A percentile compares a stretch with the other conserved stretches of the same genome.
Evolutionary conservation across 176 grass and related monocot species (phyloP).

Genomic region (Panicum miliaceum): DNA sequence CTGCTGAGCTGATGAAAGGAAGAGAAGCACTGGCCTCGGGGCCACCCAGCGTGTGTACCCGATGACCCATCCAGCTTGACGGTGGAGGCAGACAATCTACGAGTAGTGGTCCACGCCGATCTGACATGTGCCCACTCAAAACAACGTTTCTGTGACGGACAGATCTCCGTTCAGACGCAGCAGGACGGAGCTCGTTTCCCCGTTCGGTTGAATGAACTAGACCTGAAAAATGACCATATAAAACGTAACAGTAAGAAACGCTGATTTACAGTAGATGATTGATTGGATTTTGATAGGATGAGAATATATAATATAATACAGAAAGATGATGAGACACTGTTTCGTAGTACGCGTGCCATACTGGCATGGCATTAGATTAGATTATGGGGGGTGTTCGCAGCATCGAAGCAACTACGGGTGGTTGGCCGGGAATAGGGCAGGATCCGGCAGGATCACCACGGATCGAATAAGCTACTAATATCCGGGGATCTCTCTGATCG

Average conservation of each 20-base stretch:
- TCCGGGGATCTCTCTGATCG: conserved; percentile 36
- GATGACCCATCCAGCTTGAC: background rate
- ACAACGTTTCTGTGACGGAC: background rate
- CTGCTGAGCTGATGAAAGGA: background rate
- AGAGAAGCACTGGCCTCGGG: background rate
- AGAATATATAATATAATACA: no score
- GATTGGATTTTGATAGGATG: background rate
- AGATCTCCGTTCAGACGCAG: background rate
- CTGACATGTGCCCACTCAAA: background rate
- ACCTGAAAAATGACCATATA: background rate
- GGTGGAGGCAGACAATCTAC: background rate
- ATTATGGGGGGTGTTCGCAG: background rate
- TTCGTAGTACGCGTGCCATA: conserved; percentile 21
- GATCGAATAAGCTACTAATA: conserved; percentile 35
- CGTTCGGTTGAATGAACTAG: background rate
- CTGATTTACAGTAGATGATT: background rate
- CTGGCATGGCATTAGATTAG: conserved; percentile 25
- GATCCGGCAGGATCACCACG: conserved; percentile 51
- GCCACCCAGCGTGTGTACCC: background rate
- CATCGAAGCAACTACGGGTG: conserved; percentile 31
- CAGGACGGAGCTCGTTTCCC: no score
- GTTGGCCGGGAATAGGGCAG: conserved; percentile 45
- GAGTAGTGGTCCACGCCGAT: background rate
- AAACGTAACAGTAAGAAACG: background rate
- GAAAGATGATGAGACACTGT: background rate